Percentiles rank a stretch among this genome's conserved stretches.
phyloP scores from a whole-genome alignment of 306 rosid genomes.

The Citrullus mucosospermus region DNA sequence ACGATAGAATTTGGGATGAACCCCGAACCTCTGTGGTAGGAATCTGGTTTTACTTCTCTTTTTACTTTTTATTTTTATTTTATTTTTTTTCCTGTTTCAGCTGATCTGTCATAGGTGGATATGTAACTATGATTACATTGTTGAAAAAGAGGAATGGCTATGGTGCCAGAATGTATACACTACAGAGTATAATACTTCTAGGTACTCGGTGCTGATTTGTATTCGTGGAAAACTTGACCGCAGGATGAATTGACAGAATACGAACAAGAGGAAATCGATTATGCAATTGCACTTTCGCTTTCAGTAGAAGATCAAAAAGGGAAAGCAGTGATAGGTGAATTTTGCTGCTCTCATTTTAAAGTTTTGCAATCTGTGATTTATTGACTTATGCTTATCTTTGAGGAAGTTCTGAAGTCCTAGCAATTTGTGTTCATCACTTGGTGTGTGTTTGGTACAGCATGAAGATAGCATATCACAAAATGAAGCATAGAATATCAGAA shows the following conservation, averaged over 20 bases:
- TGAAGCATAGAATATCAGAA: background rate
- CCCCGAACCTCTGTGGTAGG: slow-evolving; percentile 51
- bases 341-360: background rate
- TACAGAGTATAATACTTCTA: background rate
- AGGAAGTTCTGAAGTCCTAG: background rate
- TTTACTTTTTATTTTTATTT: background rate
- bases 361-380: background rate
- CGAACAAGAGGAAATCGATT: slow-evolving; percentile 49
- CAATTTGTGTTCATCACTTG: background rate
- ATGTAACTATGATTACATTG: background rate
- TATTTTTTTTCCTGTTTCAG: background rate
- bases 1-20: slow-evolving; percentile 37
- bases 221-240: slow-evolving; percentile 13
- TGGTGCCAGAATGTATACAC: background rate
- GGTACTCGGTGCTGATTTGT: background rate
- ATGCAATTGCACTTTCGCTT: slow-evolving; percentile 70
- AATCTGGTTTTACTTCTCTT: background rate
- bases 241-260: slow-evolving; percentile 50
- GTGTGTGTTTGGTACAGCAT: background rate
- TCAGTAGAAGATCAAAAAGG: slow-evolving; percentile 50
- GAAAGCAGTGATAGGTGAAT: slow-evolving; percentile 43
- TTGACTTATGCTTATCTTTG: background rate
- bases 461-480: background rate
- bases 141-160: background rate
- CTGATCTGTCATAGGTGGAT: background rate